These are phyloP conservation scores for Sclerotinia minor DNA, from an alignment of 2,329 filamentous ascomycete species.

Conservation along the genomic window DNA sequence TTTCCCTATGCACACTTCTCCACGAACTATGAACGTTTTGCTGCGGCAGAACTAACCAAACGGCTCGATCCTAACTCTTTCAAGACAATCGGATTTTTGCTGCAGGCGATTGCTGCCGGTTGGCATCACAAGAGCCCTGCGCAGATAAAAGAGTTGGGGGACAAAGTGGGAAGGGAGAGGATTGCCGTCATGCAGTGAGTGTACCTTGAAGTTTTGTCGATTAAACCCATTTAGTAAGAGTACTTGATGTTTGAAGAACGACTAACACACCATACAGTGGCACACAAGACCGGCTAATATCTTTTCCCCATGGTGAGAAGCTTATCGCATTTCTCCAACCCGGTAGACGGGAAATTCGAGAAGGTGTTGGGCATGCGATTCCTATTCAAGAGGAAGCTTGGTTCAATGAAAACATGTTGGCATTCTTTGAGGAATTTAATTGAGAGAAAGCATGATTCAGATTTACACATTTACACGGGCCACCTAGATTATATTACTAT, in stretches of 20 bases:
- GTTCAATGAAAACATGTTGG: conserved; percentile 55
- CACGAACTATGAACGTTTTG: conserved; percentile 79
- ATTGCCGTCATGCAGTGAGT: conserved; percentile 69
- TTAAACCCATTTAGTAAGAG: background rate
- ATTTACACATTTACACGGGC: too few relatives aligned
- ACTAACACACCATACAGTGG: conserved; percentile 46
- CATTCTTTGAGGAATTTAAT: conserved; percentile 12
- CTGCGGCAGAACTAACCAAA: conserved; percentile 76
- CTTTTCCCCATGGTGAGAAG: conserved; percentile 65
- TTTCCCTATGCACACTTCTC: conserved; percentile 57
- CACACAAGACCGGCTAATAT: conserved; percentile 75
- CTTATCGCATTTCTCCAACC: conserved; percentile 66
- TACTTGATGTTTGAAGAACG: background rate
- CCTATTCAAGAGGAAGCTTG: conserved; percentile 69
- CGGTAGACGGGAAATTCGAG: conserved; percentile 60
- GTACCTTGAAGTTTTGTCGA: background rate
- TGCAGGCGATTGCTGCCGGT: conserved; percentile 75
- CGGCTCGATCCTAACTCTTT: conserved; percentile 61
- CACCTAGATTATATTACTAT: too few relatives aligned
- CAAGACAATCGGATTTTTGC: conserved; percentile 65
- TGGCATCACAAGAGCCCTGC: conserved; percentile 73
- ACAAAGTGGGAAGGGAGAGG: conserved; percentile 68
- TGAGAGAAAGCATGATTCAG: background rate
- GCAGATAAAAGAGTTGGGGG: conserved; percentile 66
- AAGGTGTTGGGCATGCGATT: conserved; percentile 74